Evolutionary conservation across 495 filamentous ascomycete genomes (phyloP), one percentile per base, ranked within the genome.

Genomic region (Amphirosellinia nigrospora): DNA sequence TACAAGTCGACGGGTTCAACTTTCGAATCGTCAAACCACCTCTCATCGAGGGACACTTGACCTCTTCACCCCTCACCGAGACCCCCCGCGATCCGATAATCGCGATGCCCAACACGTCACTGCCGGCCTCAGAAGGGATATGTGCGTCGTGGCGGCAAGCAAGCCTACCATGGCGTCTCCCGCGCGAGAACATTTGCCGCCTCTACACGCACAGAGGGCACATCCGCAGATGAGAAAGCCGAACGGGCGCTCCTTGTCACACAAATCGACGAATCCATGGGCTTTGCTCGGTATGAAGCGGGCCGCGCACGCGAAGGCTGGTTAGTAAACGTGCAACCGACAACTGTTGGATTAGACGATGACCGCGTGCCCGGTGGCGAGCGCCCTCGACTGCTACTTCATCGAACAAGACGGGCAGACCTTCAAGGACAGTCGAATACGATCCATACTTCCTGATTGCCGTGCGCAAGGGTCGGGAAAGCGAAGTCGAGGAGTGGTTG

Each of bases 391-490:
- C 80, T 98, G 91, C 81, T 99, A 97, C 81, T 98, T 99, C 81
- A 89, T 99, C 59, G 94, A 96, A 76, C 93, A 98, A 65, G 92
- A 94, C 75, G 94, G 95, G 13, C 87, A 88, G 28, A 97, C 92
- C 30, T 99, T 98, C 86, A 98, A 98, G 80, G 48, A 98, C 95
- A 23, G 83, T 98, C 69, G 93, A 96, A 79, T 97, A 97, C 76
- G 94, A 98, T 78, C 96, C 96, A 34, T 99, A 99, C 80, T 97
- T 99, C 71, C 82, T 98, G 53, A 89, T 99, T 66, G 94, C 94
- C 4, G 92, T 94, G 21, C 94, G 93, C 78, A 93, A 89, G 74
- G 92, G 93, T 1, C 90, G 90, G 73, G 96, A 99, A 79, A 85
- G 88, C 69, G 96, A 99, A 78, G 96, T 96, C 0, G 96, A 99